Percentiles rank a stretch among this genome's conserved stretches.
These are phyloP conservation scores for Rhizopogon rudus DNA, from an alignment of 768 basidiomycete genomes.

Conservation along the genomic window DNA sequence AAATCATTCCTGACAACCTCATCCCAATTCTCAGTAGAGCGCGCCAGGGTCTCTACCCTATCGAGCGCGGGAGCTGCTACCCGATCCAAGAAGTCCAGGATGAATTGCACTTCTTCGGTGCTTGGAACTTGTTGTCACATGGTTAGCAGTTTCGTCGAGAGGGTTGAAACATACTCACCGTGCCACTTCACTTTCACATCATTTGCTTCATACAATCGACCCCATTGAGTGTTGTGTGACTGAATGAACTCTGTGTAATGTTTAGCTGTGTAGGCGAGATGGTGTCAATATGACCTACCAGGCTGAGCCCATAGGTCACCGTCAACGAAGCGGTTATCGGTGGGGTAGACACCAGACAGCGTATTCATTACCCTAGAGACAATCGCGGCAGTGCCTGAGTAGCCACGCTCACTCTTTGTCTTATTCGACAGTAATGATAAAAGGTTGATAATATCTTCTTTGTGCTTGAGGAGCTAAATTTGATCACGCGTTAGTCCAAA, in stretches of 20 bases:
- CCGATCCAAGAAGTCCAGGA: slow-evolving; percentile 68
- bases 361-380: slow-evolving; percentile 73
- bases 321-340: slow-evolving; percentile 80
- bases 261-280: slow-evolving; percentile 8
- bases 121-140: slow-evolving; percentile 17
- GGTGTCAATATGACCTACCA: slow-evolving; percentile 38
- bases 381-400: slow-evolving; percentile 72
- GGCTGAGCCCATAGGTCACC: slow-evolving; percentile 72
- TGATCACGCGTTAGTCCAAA: slow-evolving; percentile 2
- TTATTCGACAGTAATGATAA: slow-evolving; percentile 66
- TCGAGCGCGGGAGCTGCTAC: slow-evolving; percentile 64
- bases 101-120: slow-evolving; percentile 68
- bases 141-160: slow-evolving; percentile 12
- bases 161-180: slow-evolving; percentile 34
- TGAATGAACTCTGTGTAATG: slow-evolving; percentile 49
- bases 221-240: slow-evolving; percentile 71
- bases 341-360: slow-evolving; percentile 68
- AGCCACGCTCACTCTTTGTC: slow-evolving; percentile 86
- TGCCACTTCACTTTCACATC: slow-evolving; percentile 91
- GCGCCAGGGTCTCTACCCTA: slow-evolving; percentile 58
- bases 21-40: slow-evolving; percentile 52
- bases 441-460: slow-evolving; percentile 56
- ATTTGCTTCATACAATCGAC: slow-evolving; percentile 66
- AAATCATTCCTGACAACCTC: slow-evolving; percentile 71
- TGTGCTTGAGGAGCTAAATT: slow-evolving; percentile 65